Conservation (phyloP, 192 early-diverging fungal species). For the Dispira simplex region DNA sequence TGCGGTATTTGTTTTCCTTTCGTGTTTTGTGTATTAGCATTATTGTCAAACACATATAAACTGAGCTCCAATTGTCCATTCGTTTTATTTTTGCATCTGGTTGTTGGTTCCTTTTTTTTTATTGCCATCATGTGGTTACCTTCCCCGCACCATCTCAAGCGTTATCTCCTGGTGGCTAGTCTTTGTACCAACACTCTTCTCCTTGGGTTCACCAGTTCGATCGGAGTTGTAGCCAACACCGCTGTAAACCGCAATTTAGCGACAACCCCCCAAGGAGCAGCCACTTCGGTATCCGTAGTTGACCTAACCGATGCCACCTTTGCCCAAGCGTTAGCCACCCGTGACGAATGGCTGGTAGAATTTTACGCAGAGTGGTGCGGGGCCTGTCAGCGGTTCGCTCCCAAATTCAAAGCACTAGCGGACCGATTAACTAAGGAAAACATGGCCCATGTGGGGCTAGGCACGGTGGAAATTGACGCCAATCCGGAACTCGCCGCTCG, state of each 20-base stretch:
- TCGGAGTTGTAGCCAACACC: not conserved
- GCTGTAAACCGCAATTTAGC: too few species aligned
- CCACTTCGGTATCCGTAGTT: not conserved
- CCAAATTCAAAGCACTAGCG: not conserved
- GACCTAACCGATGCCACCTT: not conserved
- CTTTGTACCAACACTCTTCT: not conserved
- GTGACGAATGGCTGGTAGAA: slow-evolving; percentile 3
- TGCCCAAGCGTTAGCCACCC: not conserved
- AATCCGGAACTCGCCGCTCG: slow-evolving; percentile 1
- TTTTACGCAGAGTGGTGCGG: slow-evolving; percentile 7
- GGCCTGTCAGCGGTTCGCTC: not conserved
- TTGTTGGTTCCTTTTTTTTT: too few species aligned
- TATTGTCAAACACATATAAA: too few species aligned
- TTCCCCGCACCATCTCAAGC: not conserved
- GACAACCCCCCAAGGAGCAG: too few species aligned
- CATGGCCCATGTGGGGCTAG: slow-evolving; percentile 7
- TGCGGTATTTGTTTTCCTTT: too few species aligned
- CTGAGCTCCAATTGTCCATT: too few species aligned
- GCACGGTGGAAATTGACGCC: slow-evolving; percentile 7
- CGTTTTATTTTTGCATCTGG: too few species aligned
- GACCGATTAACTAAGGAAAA: not conserved
- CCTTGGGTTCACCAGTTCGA: not conserved
- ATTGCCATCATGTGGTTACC: not conserved
- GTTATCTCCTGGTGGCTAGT: not conserved
- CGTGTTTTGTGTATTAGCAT: too few species aligned